These are phyloP conservation scores for Halteria grandinella DNA, from an alignment of 73 alveolate genomes.

Conservation along the genomic window DNA sequence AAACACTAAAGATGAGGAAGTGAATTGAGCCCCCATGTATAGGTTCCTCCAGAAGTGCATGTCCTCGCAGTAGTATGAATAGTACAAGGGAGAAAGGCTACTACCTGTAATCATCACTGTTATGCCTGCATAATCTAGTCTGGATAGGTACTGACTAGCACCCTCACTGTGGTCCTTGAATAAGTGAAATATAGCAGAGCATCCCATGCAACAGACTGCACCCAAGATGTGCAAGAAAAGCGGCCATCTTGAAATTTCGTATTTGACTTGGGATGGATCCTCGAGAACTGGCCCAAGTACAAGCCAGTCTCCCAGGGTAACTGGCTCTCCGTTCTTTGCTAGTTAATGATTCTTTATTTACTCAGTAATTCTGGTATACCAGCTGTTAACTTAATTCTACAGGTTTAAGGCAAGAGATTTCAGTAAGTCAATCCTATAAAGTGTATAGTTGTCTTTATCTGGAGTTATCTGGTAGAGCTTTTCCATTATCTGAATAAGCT, in stretches of 20 bases:
- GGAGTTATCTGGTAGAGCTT: no score
- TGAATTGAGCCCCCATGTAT: slow-evolving; percentile 3
- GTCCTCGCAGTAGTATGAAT: slow-evolving; percentile 20
- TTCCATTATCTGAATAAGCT: no score
- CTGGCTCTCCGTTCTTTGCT: no score
- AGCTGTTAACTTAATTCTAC: no score
- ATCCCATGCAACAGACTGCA: slow-evolving; percentile 88
- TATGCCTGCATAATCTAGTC: slow-evolving; percentile 97
- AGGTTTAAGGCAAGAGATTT: no score
- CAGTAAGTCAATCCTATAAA: no score
- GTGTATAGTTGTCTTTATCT: no score
- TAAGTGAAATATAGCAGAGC: slow-evolving; percentile 87
- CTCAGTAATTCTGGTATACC: no score
- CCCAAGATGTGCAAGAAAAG: slow-evolving; percentile 79
- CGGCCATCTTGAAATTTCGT: slow-evolving; percentile 79
- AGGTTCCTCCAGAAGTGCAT: slow-evolving; percentile 18
- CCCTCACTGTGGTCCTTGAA: slow-evolving; percentile 73
- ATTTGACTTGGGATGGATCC: no score
- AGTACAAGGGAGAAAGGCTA: slow-evolving; percentile 28
- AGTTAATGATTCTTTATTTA: no score
- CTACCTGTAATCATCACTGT: slow-evolving; percentile 90
- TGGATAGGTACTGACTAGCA: slow-evolving; percentile 71
- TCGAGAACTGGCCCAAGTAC: no score
- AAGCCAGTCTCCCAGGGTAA: no score
- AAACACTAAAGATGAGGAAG: slow-evolving; percentile 16